These are phyloP conservation scores for Nitzschia sp. DNA, from an alignment of 108 stramenopile genomes.

Conservation along the genomic window DNA sequence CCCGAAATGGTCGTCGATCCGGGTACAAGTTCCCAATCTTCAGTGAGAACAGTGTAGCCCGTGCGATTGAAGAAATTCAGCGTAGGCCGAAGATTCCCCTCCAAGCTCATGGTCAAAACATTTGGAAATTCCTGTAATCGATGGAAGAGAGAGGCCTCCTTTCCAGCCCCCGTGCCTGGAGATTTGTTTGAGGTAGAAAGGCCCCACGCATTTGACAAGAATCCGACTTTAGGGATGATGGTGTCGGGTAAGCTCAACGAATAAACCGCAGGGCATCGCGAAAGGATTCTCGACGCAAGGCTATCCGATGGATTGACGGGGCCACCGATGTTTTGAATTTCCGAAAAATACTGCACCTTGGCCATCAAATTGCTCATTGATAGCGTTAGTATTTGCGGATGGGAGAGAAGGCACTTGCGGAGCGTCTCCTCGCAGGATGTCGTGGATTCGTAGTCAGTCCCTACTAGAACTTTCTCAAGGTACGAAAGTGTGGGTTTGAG, in stretches of 20 bases:
- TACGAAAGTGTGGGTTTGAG: constrained; percentile 50
- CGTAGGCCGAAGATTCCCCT: constrained; percentile 75
- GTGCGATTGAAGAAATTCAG: constrained; percentile 76
- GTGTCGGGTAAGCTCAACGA: constrained; percentile 72
- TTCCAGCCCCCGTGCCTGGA: no score
- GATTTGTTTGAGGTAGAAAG: no score
- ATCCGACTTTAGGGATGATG: constrained; percentile 66
- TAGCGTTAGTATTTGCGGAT: constrained; percentile 72
- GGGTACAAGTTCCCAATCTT: constrained; percentile 39
- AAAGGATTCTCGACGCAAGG: constrained; percentile 32
- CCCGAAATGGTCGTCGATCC: constrained; percentile 43
- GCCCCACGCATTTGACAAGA: constrained; percentile 65
- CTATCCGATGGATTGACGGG: not conserved
- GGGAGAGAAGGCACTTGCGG: constrained; percentile 57
- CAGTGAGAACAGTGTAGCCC: constrained; percentile 68
- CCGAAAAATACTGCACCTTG: constrained; percentile 68
- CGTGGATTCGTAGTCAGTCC: constrained; percentile 13
- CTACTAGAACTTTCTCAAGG: constrained; percentile 5
- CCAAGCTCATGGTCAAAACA: constrained; percentile 74
- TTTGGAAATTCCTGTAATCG: constrained; percentile 63
- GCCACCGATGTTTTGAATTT: constrained; percentile 29
- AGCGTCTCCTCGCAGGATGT: constrained; percentile 15
- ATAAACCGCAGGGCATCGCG: constrained; percentile 51
- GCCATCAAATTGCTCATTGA: constrained; percentile 55
- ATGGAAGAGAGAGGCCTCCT: not conserved